A percentile compares a stretch with the other conserved stretches of the same genome.
Conservation (phyloP, 2,329 filamentous ascomycete species). For the Gyromitra esculenta region DNA sequence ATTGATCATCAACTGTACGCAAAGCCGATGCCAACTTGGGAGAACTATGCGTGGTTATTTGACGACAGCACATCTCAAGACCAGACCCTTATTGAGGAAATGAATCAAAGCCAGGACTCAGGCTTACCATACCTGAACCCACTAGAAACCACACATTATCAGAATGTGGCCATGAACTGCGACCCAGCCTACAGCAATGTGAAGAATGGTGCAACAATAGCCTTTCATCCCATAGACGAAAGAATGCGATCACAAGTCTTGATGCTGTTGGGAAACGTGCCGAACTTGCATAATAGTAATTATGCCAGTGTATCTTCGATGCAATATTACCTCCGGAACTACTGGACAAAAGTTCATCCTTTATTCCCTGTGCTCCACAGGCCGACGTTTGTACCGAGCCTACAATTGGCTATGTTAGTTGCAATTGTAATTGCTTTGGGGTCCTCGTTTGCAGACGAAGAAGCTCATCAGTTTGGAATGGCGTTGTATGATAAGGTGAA, state of each 20-base stretch:
- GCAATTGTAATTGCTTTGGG: conserved; percentile 55
- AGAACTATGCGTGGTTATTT: conserved; percentile 55
- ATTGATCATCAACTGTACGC: conserved; percentile 46
- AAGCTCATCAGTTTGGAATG: conserved; percentile 54
- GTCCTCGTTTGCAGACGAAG: conserved; percentile 53
- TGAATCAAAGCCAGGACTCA: conserved; percentile 48
- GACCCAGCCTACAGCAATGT: conserved; percentile 42
- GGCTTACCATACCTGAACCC: conserved; percentile 51
- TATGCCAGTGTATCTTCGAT: conserved; percentile 52
- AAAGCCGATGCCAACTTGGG: conserved; percentile 52
- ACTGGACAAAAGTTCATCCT: conserved; percentile 56
- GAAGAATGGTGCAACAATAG: conserved; percentile 41
- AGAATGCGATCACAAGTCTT: conserved; percentile 51
- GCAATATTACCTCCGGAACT: conserved; percentile 54
- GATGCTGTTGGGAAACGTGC: conserved; percentile 49
- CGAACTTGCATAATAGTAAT: conserved; percentile 51
- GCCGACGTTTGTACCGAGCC: conserved; percentile 53
- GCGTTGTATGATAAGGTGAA: conserved; percentile 55
- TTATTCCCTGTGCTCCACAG: conserved; percentile 55
- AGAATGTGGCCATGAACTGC: conserved; percentile 49
- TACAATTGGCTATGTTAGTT: conserved; percentile 53
- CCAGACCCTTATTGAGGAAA: conserved; percentile 48
- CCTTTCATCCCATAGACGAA: conserved; percentile 55
- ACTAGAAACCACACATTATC: conserved; percentile 53
- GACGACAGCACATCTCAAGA: conserved; percentile 53